phyloP scores from a whole-genome alignment of 768 basidiomycete genomes.

The Nidula microcarpa region DNA sequence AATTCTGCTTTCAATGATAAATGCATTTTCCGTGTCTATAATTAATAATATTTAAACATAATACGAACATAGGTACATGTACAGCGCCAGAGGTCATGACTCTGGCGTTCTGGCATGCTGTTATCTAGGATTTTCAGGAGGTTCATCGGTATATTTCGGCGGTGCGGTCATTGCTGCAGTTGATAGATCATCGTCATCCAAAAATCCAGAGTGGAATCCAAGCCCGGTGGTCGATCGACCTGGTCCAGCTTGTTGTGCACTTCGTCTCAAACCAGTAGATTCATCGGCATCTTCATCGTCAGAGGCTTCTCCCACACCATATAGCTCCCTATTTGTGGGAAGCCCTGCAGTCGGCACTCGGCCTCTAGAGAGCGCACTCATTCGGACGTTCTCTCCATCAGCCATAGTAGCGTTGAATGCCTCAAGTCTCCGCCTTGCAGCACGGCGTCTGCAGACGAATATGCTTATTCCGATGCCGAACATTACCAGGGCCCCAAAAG shows the following conservation, averaged over 20 bases:
- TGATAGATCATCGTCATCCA: conserved; percentile 70
- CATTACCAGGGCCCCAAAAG: conserved; percentile 69
- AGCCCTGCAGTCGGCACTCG: too few relatives aligned
- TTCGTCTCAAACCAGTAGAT: conserved; percentile 53
- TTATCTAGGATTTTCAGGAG: conserved; percentile 10
- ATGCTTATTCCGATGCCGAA: conserved; percentile 66
- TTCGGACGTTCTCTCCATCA: conserved; percentile 58
- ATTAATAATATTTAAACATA: not conserved
- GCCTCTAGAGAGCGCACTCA: conserved; percentile 83
- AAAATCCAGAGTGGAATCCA: conserved; percentile 75
- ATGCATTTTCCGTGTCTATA: too few relatives aligned
- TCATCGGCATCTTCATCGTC: conserved; percentile 66
- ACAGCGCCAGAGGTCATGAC: not conserved
- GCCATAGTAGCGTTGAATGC: conserved; percentile 27
- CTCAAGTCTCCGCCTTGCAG: conserved; percentile 20
- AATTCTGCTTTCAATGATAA: too few relatives aligned
- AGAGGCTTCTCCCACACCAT: conserved; percentile 75
- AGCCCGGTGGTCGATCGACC: conserved; percentile 32
- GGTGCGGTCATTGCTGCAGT: conserved; percentile 24
- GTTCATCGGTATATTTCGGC: conserved; percentile 52
- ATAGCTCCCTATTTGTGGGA: too few relatives aligned
- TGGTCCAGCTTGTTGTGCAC: not conserved
- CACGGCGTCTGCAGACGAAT: conserved; percentile 79
- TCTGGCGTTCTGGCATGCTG: too few relatives aligned
- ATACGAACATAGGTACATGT: not conserved